phyloP scores from a whole-genome alignment of 2,329 filamentous ascomycete genomes.

The Aspergillus udagawae region DNA sequence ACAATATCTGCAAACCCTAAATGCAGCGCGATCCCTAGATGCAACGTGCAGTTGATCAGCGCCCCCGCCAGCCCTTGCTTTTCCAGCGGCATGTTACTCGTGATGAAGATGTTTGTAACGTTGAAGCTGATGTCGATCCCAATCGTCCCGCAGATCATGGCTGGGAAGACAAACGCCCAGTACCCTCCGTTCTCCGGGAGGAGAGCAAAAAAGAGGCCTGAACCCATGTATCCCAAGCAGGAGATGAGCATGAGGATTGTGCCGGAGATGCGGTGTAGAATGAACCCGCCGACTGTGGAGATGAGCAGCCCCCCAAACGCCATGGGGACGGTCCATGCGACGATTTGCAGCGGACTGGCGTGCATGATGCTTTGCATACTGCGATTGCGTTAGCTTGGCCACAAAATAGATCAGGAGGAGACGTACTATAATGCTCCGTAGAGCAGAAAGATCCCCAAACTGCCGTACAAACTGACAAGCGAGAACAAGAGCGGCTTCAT shows the following conservation, averaged over 20 bases:
- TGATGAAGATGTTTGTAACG: constrained; percentile 73
- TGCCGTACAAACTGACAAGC: constrained; percentile 65
- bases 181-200: constrained; percentile 56
- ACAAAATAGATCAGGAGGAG: not conserved
- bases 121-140: constrained; percentile 74
- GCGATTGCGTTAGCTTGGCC: not conserved
- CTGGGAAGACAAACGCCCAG: constrained; percentile 71
- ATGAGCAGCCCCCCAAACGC: constrained; percentile 65
- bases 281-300: constrained; percentile 58
- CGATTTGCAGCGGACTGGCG: constrained; percentile 58
- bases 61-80: constrained; percentile 70
- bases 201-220: constrained; percentile 60
- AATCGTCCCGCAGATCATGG: constrained; percentile 59
- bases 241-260: constrained; percentile 61
- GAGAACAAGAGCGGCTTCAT: constrained; percentile 61
- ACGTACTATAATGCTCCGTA: constrained; percentile 66
- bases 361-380: constrained; percentile 60
- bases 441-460: constrained; percentile 64
- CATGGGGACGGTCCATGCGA: constrained; percentile 67
- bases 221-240: constrained; percentile 55
- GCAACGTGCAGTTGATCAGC: constrained; percentile 65
- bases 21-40: constrained; percentile 68
- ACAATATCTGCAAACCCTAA: constrained; percentile 66
- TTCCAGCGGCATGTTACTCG: constrained; percentile 62
- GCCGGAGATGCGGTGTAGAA: constrained; percentile 64